Evolutionary conservation across 495 filamentous ascomycete genomes (phyloP), one percentile per base, ranked within the genome.

Genomic region (Neurospora intermedia): DNA sequence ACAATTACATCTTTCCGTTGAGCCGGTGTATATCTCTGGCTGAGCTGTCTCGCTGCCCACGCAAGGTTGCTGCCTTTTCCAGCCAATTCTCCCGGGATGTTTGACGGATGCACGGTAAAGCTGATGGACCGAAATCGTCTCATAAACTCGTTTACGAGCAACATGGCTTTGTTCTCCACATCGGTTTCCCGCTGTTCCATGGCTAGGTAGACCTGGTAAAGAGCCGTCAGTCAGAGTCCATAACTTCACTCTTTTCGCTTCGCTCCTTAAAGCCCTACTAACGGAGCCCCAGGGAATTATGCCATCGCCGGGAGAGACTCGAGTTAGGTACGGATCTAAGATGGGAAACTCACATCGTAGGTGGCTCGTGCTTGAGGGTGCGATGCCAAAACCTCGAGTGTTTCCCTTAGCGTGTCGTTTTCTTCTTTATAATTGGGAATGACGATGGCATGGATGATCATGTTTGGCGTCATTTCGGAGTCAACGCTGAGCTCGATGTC

Each of bases 381-480:
- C 43, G 84, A 87, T 7, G 89, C 90, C 74, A 92, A 80, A 31
- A 91, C 89, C 39, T 88, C 87, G 40, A 91, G 79, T 2, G 90
- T 91, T 72, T 90, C 89, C 74, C 87, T 82, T 71, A 92, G 79
- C 0, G 87, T 90, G 70, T 89, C 87, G 71, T 89, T 79, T 38
- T 91, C 89, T 75, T 92, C 90, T 73, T 89, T 89, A 80, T 92
- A 92, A 75, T 91, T 91, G 16, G 90, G 90, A 11, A 92, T 81
- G 74, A 92, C 84, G 70, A 92, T 90, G 3, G 89, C 88, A 72
- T 91, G 88, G 16, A 91, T 80, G 27, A 90, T 75, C 46, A 77
- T 80, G 62, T 86, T 81, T 35, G 81, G 77, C 0, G 79, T 78
- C 20, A 76, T 80, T 48, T 86, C 82, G 38, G 43, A 73, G 46